phyloP scores from a whole-genome alignment of 1,139 yeast species.

The Lodderomyces pseudojiufengensis region DNA sequence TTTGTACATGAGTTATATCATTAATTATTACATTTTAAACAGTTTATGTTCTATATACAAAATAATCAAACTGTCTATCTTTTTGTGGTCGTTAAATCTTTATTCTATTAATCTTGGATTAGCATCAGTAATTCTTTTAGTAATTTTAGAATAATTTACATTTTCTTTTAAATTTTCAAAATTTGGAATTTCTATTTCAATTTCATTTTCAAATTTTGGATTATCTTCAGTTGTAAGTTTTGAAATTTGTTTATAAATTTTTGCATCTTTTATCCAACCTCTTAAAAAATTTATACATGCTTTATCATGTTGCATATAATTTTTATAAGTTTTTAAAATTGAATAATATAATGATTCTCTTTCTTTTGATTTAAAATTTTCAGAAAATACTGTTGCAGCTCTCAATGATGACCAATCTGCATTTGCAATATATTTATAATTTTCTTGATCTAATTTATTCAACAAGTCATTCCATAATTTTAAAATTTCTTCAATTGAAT shows the following conservation, averaged over 20 bases:
- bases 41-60: too few relatives aligned
- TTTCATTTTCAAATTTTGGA: constrained; percentile 18
- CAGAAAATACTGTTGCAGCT: constrained; percentile 65
- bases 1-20: too few relatives aligned
- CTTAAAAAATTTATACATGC: constrained; percentile 31
- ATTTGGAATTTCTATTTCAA: constrained; percentile 23
- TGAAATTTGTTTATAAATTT: constrained; percentile 19
- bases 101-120: constrained; percentile 11
- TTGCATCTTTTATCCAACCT: constrained; percentile 30
- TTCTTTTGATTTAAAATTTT: constrained; percentile 24
- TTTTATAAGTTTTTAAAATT: constrained; percentile 49
- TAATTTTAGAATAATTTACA: constrained; percentile 26
- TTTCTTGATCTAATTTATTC: constrained; percentile 48
- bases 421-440: constrained; percentile 62
- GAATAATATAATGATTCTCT: constrained; percentile 58
- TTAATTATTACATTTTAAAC: too few relatives aligned
- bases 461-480: constrained; percentile 61
- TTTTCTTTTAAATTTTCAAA: constrained; percentile 27
- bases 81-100: background rate
- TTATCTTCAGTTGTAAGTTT: constrained; percentile 19
- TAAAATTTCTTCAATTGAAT: constrained; percentile 53
- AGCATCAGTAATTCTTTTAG: constrained; percentile 17
- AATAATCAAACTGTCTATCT: background rate
- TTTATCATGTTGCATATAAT: constrained; percentile 39
- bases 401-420: constrained; percentile 89